Evolutionary conservation across 2,329 filamentous ascomycete genomes (phyloP), one percentile per base, ranked within the genome.

Genomic region (Rhinocladiella mackenziei): DNA sequence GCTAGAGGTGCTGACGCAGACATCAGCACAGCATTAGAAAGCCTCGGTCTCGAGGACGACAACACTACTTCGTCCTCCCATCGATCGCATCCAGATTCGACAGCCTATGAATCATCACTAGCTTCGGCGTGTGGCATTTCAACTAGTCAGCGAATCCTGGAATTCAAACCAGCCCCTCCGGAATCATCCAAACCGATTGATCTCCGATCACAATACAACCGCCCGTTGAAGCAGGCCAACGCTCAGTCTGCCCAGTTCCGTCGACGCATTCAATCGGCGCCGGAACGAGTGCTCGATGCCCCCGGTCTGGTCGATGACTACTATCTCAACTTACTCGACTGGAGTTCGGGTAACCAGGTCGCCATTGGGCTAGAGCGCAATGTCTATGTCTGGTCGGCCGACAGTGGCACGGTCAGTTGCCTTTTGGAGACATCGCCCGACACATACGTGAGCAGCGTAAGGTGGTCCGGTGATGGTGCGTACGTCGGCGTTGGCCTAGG

Each of bases 101-200:
- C 87, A 40, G 91, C 91, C 15, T 97, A 96, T 66, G 86, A 96
- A 67, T 88, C 92, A 47, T 91, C 89, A 2, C 74, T 97, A 33
- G 89, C 91, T 33, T 83, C 82, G 56, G 91, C 91, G 37, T 97
- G 91, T 65, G 92, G 89, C 45, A 88, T 98, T 52, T 91, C 82
- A 62, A 78, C 94, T 51, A 94, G 89, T 74, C 94, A 89, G 43
- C 86, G 92, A 52, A 98, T 98, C 59, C 84, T 98, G 39, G 86
- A 92, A 48, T 98, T 96, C 78, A 98, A 98, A 81, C 92, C 92
- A 42, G 89, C 91, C 2, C 80, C 92, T n/a, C 92, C 92, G 3
- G 92, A 97, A 72, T 97, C 92, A 5, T 95, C 89, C 23, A 96
- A 95, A 77, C 92, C 92, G 25, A 95, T 98, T 62, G 92, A 98